Percentiles rank a stretch among this genome's conserved stretches.
Conservation (phyloP, 805 yeast genomes). For the Kuraishia capsulata region DNA sequence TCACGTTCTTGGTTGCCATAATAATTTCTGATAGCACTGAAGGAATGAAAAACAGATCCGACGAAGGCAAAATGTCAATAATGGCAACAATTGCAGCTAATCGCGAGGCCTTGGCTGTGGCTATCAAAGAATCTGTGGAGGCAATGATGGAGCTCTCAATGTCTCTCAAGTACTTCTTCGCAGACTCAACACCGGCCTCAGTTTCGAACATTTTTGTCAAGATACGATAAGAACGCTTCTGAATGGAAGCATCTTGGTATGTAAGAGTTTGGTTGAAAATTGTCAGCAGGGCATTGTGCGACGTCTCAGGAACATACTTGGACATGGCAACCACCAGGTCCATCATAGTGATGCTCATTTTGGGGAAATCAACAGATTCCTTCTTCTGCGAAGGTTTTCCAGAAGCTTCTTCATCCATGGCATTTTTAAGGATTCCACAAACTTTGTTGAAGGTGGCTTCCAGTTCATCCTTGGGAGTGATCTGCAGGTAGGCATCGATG, state of each 20-base stretch:
- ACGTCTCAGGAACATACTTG: conserved; percentile 64
- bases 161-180: conserved; percentile 41
- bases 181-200: conserved; percentile 50
- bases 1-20: conserved; percentile 82
- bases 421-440: conserved; percentile 65
- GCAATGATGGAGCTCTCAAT: conserved; percentile 53
- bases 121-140: conserved; percentile 47
- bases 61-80: conserved; percentile 51
- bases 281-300: conserved; percentile 67
- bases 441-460: conserved; percentile 77
- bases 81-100: conserved; percentile 57
- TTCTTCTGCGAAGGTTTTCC: conserved; percentile 22
- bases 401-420: conserved; percentile 51
- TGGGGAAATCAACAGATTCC: conserved; percentile 30
- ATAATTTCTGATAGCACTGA: conserved; percentile 80
- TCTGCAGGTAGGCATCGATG: conserved; percentile 69
- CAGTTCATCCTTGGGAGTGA: conserved; percentile 60
- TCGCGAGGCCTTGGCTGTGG: conserved; percentile 77
- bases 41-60: conserved; percentile 71
- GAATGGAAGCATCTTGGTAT: conserved; percentile 56
- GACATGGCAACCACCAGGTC: conserved; percentile 85
- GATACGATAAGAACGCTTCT: conserved; percentile 84
- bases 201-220: conserved; percentile 63
- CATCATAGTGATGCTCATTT: conserved; percentile 76
- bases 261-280: conserved; percentile 65